These are phyloP conservation scores for Biscogniauxia marginata DNA, from an alignment of 2,329 filamentous ascomycete species.

Conservation along the genomic window DNA sequence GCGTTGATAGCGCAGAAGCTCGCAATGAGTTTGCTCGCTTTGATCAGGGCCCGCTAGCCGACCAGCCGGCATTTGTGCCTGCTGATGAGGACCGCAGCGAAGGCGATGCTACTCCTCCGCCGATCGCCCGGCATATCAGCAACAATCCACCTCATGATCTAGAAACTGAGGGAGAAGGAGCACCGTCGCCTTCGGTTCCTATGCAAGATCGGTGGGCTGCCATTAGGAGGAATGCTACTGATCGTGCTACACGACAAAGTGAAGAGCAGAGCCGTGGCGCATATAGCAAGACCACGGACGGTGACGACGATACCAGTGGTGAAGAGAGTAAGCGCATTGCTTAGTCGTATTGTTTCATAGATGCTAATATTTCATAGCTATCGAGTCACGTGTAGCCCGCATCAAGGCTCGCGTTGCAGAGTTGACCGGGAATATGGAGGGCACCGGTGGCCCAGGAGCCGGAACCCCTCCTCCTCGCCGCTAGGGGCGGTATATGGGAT, in stretches of 20 bases:
- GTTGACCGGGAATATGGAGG: slow-evolving; percentile 82
- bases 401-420: slow-evolving; percentile 98
- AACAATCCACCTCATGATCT: slow-evolving; percentile 13
- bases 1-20: slow-evolving; percentile 60
- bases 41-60: slow-evolving; percentile 82
- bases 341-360: neutral
- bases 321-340: slow-evolving; percentile 56
- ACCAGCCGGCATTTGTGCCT: slow-evolving; percentile 82
- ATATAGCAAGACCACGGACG: slow-evolving; percentile 57
- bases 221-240: slow-evolving; percentile 90
- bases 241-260: slow-evolving; percentile 66
- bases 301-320: slow-evolving; percentile 86
- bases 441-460: slow-evolving; percentile 34
- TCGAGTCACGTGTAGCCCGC: slow-evolving; percentile 91
- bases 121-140: slow-evolving; percentile 45
- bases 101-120: slow-evolving; percentile 50
- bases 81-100: slow-evolving; percentile 46
- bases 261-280: slow-evolving; percentile 63
- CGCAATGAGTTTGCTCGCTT: slow-evolving; percentile 65
- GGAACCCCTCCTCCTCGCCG: slow-evolving; percentile 36
- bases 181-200: slow-evolving; percentile 35
- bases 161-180: slow-evolving; percentile 30
- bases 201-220: slow-evolving; percentile 87
- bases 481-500: slow-evolving; percentile 32
- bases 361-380: slow-evolving; percentile 58